phyloP scores from a whole-genome alignment of 805 yeast genomes.

The Candida endomychidarum region DNA sequence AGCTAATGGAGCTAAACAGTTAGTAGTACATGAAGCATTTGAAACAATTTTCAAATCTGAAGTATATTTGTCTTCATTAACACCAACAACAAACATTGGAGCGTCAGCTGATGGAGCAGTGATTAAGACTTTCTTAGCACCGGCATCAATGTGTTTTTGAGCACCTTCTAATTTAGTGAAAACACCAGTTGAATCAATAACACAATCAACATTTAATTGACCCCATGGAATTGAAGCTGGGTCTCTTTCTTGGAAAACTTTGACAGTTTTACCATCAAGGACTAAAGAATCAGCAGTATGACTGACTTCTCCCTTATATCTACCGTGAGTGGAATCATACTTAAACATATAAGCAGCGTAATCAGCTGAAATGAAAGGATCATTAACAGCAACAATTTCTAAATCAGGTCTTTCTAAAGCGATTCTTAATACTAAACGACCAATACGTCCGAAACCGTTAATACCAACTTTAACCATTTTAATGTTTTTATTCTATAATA shows the following conservation, averaged over 20 bases:
- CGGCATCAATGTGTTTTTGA: conserved; percentile 36
- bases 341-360: conserved; percentile 39
- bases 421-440: conserved; percentile 35
- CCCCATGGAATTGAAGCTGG: conserved; percentile 37
- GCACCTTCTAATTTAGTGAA: conserved; percentile 37
- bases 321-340: conserved; percentile 38
- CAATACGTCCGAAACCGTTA: conserved; percentile 39
- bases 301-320: conserved; percentile 29
- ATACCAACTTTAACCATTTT: conserved; percentile 29
- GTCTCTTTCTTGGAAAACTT: conserved; percentile 35
- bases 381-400: conserved; percentile 33
- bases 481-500: conserved; percentile 3
- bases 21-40: conserved; percentile 39
- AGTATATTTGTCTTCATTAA: conserved; percentile 33
- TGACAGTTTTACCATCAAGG: conserved; percentile 29
- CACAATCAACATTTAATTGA: conserved; percentile 30
- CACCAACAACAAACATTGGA: conserved; percentile 38
- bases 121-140: conserved; percentile 36
- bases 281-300: conserved; percentile 23
- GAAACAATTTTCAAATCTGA: conserved; percentile 33
- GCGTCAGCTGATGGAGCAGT: conserved; percentile 38
- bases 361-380: conserved; percentile 35
- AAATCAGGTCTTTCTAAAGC: conserved; percentile 33
- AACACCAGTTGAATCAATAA: conserved; percentile 36
- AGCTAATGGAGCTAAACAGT: conserved; percentile 39